These are phyloP conservation scores for Tolypocladium tundrense DNA, from an alignment of 2,329 filamentous ascomycete genomes.

Conservation along the genomic window DNA sequence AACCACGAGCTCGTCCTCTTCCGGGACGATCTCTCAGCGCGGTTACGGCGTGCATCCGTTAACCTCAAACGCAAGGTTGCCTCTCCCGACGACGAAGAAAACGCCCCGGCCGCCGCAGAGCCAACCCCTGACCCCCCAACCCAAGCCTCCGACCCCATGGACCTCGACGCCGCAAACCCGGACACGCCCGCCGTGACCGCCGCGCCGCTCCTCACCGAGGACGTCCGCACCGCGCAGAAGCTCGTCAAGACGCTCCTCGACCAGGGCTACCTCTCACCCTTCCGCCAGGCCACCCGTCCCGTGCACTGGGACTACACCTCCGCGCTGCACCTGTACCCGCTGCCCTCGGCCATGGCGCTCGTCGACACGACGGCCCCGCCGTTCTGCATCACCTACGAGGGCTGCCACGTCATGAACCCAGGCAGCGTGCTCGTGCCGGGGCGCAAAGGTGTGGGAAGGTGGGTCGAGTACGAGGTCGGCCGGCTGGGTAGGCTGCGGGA, in stretches of 20 bases:
- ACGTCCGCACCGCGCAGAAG: conserved; percentile 54
- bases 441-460: conserved; percentile 59
- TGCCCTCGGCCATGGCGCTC: conserved; percentile 75
- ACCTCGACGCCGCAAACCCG: conserved; percentile 25
- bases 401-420: conserved; percentile 92
- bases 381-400: conserved; percentile 87
- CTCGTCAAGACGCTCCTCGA: conserved; percentile 87
- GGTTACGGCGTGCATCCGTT: conserved; percentile 68
- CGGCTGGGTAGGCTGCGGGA: conserved; percentile 54
- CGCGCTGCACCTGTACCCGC: conserved; percentile 71
- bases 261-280: conserved; percentile 81
- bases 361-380: conserved; percentile 72
- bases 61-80: conserved; percentile 44
- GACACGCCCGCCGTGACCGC: conserved; percentile 7
- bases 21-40: conserved; percentile 73
- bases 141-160: conserved; percentile 23
- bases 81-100: conserved; percentile 22
- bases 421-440: conserved; percentile 63
- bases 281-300: conserved; percentile 67
- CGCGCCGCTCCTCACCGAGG: conserved; percentile 24
- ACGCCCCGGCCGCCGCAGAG: conserved; percentile 4
- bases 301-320: conserved; percentile 82
- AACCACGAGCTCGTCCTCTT: conserved; percentile 81
- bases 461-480: conserved; percentile 78
- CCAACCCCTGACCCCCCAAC: conserved; percentile 4